phyloP scores from a whole-genome alignment of 345 rosid genomes.

The Arabidopsis thaliana region TAIR10.1 NC_003070.9:26079501-26080000 shows the following conservation, averaged over 20 bases:
- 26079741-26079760: too few relatives aligned
- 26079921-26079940: slow-evolving; percentile 34
- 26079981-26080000: background rate
- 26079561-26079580: background rate
- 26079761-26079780: too few relatives aligned
- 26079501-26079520: background rate
- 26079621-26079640: background rate
- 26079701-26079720: too few relatives aligned
- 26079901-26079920: background rate
- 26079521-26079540: slow-evolving; percentile 10
- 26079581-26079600: too few relatives aligned
- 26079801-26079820: background rate
- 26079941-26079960: too few relatives aligned
- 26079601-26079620: background rate
- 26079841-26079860: background rate
- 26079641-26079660: too few relatives aligned
- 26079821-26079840: background rate
- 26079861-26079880: too few relatives aligned
- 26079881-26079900: too few relatives aligned
- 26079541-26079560: background rate
- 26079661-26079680: too few relatives aligned
- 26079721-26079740: too few relatives aligned
- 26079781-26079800: too few relatives aligned
- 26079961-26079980: slow-evolving; percentile 8
- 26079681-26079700: too few relatives aligned